Conservation (phyloP, 164 flowering plant species). For the Vitis rotundifolia region DNA sequence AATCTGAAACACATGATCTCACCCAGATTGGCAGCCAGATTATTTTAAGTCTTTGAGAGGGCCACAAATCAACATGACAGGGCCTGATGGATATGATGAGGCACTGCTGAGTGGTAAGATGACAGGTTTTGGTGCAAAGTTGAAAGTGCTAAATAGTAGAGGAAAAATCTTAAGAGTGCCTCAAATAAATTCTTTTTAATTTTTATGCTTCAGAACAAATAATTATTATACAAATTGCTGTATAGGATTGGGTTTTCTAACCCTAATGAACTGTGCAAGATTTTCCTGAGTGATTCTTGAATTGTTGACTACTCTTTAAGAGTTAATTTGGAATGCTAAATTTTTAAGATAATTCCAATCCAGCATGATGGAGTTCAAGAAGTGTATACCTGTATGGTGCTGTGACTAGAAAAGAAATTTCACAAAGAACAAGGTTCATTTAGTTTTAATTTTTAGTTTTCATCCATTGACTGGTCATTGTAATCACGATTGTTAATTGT, state of each 20-base stretch:
- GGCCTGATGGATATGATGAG: not conserved
- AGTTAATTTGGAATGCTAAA: not conserved
- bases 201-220: not conserved
- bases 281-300: too few relatives aligned
- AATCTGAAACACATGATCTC: too few relatives aligned
- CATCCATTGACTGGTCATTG: not conserved
- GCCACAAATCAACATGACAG: too few relatives aligned
- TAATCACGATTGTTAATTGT: not conserved
- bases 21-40: too few relatives aligned
- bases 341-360: too few relatives aligned
- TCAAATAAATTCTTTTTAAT: not conserved
- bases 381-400: too few relatives aligned
- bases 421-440: too few relatives aligned
- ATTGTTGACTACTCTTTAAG: not conserved
- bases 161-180: not conserved
- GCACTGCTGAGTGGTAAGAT: not conserved
- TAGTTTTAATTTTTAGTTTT: not conserved
- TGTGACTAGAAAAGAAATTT: too few relatives aligned
- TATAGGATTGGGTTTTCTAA: not conserved
- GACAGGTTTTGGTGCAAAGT: not conserved
- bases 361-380: too few relatives aligned
- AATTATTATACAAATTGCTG: not conserved
- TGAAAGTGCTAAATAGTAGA: not conserved
- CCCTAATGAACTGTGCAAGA: not conserved
- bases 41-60: too few relatives aligned